Base-by-base conservation (phyloP, 2,329 filamentous ascomycete species). In the Paramyrothecium roridum region DNA sequence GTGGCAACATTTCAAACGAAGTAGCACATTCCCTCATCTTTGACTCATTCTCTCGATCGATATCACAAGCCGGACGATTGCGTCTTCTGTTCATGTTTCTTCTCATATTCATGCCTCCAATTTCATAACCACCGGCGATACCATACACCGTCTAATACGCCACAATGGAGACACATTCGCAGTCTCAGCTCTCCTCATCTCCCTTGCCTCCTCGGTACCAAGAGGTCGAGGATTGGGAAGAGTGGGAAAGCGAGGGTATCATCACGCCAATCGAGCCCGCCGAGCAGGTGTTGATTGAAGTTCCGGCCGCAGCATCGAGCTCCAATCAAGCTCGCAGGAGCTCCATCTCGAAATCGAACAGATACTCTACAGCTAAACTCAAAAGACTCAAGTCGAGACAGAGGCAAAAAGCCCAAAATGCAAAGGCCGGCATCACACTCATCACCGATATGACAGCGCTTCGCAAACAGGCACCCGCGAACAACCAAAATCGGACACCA, bases 361-460 rank as follows among this genome's bases (percentile, higher is more conserved):
- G 75, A 52, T 61, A 70, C 23, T 77, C 79, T 1, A 64, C 69
- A 2, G 70, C 73, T 26, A 78, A 71, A 54, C 64, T 79, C 30
- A 70, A 68, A 48, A 74, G 81, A 10, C 67, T 81, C 21, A 86
- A 80, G 65, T 89, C 86, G 3, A 80, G 80, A 54, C 79, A 80
- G 30, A 78, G 85, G 52, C 85, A 88, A 63, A 83, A 82, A 63
- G 77, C 79, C 21, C 77, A 86, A 65, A 83, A 86, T 67, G 77
- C 79, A 54, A 78, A 80, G 70, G 82, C 82, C 10, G 85, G 85
- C 13, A 89, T 90, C 65, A 86, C 77, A 59, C 69, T 91, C 20
- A 84, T 90, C 59, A 92, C 89, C 2, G 86, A 87, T 65, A 87
- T 90, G 76, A 75, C 83, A 57, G 75, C 70, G 57, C 76, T 77